Evolutionary conservation across 495 filamentous ascomycete species (phyloP).

Genomic region (Xylaria telfairii): DNA sequence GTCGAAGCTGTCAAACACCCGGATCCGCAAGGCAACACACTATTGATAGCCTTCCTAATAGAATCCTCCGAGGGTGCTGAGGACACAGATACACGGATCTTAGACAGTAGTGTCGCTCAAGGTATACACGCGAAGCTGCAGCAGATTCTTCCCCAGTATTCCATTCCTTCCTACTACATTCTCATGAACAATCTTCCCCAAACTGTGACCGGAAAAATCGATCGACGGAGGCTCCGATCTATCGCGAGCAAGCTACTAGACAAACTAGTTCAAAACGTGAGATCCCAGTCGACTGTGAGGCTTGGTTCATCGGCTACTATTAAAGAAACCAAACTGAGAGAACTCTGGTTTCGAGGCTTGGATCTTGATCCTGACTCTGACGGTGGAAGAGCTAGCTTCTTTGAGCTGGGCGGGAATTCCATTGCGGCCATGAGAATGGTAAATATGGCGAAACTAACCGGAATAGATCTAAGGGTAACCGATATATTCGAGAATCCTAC

Average conservation of each 20-base stretch:
- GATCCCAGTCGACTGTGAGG: neutral
- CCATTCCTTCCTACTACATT: slow-evolving; percentile 18
- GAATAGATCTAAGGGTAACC: slow-evolving; percentile 14
- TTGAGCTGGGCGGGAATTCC: slow-evolving; percentile 24
- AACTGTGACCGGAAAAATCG: slow-evolving; percentile 19
- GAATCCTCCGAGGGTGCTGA: neutral
- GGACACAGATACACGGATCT: neutral
- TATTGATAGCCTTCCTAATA: slow-evolving; percentile 13
- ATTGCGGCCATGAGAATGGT: slow-evolving; percentile 21
- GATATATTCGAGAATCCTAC: slow-evolving; percentile 20
- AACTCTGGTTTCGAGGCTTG: slow-evolving; percentile 5
- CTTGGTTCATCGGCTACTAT: slow-evolving; percentile 1
- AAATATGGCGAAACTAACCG: slow-evolving; percentile 18
- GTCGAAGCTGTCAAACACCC: neutral
- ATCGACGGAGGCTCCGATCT: slow-evolving; percentile 18
- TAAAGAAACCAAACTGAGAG: slow-evolving; percentile 4
- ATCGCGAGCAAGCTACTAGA: slow-evolving; percentile 7
- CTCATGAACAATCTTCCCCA: slow-evolving; percentile 12
- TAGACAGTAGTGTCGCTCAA: slow-evolving; percentile 7
- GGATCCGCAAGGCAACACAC: neutral
- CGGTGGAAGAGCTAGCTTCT: slow-evolving; percentile 17
- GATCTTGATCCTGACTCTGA: neutral
- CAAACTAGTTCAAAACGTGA: neutral
- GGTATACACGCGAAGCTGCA: slow-evolving; percentile 19
- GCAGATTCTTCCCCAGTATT: slow-evolving; percentile 13